phyloP scores from a whole-genome alignment of 139 green algal genomes.

The Gonium pectorale region DNA sequence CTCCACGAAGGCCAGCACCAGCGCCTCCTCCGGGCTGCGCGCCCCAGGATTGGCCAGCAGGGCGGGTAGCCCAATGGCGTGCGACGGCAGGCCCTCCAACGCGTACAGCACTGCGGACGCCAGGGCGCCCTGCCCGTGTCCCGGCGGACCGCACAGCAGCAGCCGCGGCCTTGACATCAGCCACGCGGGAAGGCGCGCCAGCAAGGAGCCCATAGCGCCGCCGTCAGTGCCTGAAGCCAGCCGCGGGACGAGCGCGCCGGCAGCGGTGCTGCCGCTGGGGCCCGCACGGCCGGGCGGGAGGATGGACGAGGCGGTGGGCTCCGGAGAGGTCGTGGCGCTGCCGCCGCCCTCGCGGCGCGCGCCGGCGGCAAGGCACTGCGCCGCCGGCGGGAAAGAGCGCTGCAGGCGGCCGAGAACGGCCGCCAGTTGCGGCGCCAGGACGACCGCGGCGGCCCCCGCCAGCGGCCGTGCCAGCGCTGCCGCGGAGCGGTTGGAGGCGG shows the following conservation, averaged over 20 bases:
- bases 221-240: background rate
- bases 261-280: background rate
- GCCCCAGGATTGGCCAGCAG: conserved; percentile 82
- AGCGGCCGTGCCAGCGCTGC: conserved; percentile 73
- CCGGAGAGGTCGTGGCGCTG: background rate
- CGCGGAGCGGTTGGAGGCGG: conserved; percentile 79
- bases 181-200: conserved; percentile 8
- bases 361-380: conserved; percentile 59
- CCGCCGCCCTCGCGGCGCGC: background rate
- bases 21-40: conserved; percentile 88
- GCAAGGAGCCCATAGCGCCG: conserved; percentile 1
- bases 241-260: background rate
- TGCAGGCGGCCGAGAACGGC: conserved; percentile 57
- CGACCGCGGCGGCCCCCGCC: conserved; percentile 53
- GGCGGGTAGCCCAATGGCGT: conserved; percentile 83
- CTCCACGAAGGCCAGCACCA: conserved; percentile 89
- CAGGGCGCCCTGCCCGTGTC: conserved; percentile 71
- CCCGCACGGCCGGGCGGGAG: conserved; percentile 13
- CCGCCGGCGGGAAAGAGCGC: conserved; percentile 73
- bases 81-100: conserved; percentile 87
- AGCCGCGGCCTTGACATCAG: conserved; percentile 69
- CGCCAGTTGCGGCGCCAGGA: conserved; percentile 58
- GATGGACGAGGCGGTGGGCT: background rate
- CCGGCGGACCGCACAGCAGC: conserved; percentile 75
- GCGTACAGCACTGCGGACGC: conserved; percentile 85